phyloP scores from a whole-genome alignment of 208 protist genomes.

The Herpetomonas muscarum region DNA sequence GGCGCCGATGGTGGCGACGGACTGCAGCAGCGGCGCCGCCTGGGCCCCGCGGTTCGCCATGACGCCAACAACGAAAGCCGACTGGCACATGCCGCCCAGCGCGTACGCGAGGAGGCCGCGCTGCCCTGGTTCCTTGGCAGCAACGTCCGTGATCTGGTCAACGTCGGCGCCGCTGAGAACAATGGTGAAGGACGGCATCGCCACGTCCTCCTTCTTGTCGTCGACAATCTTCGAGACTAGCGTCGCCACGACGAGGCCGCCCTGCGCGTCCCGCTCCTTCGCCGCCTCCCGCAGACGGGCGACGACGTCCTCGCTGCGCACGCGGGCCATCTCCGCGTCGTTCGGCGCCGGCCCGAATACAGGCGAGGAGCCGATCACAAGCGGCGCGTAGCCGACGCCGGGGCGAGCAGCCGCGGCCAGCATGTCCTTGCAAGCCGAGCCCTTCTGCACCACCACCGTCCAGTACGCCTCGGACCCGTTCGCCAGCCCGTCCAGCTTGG shows the following conservation, averaged over 20 bases:
- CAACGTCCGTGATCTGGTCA: conserved; percentile 19
- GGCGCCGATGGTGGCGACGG: conserved; percentile 21
- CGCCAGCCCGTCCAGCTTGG: conserved; percentile 18
- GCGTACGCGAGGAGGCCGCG: conserved; percentile 38
- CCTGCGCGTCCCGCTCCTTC: conserved; percentile 21
- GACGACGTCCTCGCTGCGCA: conserved; percentile 26
- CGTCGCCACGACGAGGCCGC: conserved; percentile 22
- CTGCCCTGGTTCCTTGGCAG: conserved; percentile 18
- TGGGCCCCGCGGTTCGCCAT: conserved; percentile 13
- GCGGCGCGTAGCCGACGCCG: conserved; percentile 25
- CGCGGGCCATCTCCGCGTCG: conserved; percentile 18
- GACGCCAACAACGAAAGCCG: conserved; percentile 37
- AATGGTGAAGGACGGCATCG: conserved; percentile 37
- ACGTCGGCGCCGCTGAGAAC: conserved; percentile 25
- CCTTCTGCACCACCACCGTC: conserved; percentile 34
- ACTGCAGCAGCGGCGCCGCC: conserved; percentile 18
- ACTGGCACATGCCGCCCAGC: conserved; percentile 50
- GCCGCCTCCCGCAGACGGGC: conserved; percentile 1
- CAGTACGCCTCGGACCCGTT: conserved; percentile 35
- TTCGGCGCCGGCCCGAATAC: conserved; percentile 46
- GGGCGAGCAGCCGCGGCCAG: conserved; percentile 16
- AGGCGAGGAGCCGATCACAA: conserved; percentile 46
- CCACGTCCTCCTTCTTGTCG: conserved; percentile 39
- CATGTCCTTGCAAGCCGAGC: conserved; percentile 39
- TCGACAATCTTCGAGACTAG: conserved; percentile 28